phyloP scores from a whole-genome alignment of 2,329 filamentous ascomycete species.

The Coniochaeta sp. region DNA sequence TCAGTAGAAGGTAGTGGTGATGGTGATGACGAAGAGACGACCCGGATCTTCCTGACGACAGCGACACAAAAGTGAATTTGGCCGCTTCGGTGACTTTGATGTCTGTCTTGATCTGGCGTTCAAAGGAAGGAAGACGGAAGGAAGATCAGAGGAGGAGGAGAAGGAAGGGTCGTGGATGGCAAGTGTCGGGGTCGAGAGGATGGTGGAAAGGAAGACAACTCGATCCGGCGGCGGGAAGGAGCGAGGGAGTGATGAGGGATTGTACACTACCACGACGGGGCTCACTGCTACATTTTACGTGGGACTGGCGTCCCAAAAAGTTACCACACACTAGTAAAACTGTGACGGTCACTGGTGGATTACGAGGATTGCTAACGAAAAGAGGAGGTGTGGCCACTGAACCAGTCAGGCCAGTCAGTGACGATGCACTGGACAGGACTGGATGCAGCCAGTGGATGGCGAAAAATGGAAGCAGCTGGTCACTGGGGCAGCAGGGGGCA shows the following conservation, averaged over 20 bases:
- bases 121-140: slow-evolving; percentile 5
- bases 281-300: not conserved
- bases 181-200: not conserved
- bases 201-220: slow-evolving; percentile 16
- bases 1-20: not conserved
- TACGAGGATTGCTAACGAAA: not conserved
- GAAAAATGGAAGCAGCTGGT: not conserved
- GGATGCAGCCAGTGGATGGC: not conserved
- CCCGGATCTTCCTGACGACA: slow-evolving; percentile 19
- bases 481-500: not conserved
- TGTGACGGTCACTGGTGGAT: not conserved
- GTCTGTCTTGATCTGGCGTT: slow-evolving; percentile 7
- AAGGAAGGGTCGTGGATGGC: slow-evolving; percentile 1
- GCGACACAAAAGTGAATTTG: slow-evolving; percentile 33
- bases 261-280: not conserved
- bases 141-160: slow-evolving; percentile 5
- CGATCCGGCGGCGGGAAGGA: slow-evolving; percentile 10
- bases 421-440: not conserved
- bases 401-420: not conserved
- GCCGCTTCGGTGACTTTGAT: slow-evolving; percentile 15
- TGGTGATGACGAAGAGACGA: slow-evolving; percentile 13
- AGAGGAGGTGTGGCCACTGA: not conserved
- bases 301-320: not conserved
- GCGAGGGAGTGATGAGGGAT: not conserved
- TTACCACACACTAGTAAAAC: not conserved